phyloP scores from a whole-genome alignment of 2,329 filamentous ascomycete species.

The Exutisphaerella laricina region DNA sequence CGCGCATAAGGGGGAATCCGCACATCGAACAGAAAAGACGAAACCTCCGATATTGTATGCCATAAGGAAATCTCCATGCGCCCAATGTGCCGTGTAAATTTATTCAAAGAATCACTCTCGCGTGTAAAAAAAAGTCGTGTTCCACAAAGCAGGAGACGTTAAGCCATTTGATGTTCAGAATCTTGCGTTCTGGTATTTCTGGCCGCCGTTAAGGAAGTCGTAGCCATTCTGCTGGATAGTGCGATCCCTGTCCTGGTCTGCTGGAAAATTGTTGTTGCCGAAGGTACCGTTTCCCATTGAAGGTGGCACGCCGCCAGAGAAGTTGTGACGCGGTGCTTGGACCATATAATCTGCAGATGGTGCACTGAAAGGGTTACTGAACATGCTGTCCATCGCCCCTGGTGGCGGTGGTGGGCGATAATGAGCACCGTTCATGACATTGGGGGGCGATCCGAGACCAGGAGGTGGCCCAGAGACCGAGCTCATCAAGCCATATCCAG shows the following conservation, averaged over 20 bases:
- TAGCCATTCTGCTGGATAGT: background rate
- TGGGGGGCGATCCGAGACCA: slow-evolving; percentile 67
- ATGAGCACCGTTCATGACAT: slow-evolving; percentile 15
- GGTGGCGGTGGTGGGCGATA: slow-evolving; percentile 15
- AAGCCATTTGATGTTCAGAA: too few species aligned
- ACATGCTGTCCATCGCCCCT: slow-evolving; percentile 26
- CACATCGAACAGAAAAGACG: slow-evolving; percentile 13
- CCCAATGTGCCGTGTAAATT: slow-evolving; percentile 9
- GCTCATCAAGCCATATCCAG: slow-evolving; percentile 53
- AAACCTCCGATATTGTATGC: slow-evolving; percentile 12
- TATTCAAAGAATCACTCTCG: background rate
- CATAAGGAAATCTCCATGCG: slow-evolving; percentile 12
- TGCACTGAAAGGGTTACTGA: slow-evolving; percentile 26
- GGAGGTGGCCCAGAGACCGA: slow-evolving; percentile 62
- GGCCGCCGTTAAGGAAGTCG: background rate
- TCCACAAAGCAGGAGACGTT: too few species aligned
- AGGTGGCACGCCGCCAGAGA: slow-evolving; percentile 27
- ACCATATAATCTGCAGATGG: slow-evolving; percentile 19
- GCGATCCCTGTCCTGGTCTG: background rate
- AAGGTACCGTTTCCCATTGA: slow-evolving; percentile 24
- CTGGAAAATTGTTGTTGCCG: slow-evolving; percentile 6
- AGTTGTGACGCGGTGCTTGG: slow-evolving; percentile 21
- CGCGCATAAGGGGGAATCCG: slow-evolving; percentile 22
- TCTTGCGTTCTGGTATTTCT: background rate
- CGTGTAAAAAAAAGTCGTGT: too few species aligned